A percentile compares a stretch with the other conserved stretches of the same genome.
Evolutionary conservation across 2,329 filamentous ascomycete genomes (phyloP).

Genomic region (Ascochyta koolunga): DNA sequence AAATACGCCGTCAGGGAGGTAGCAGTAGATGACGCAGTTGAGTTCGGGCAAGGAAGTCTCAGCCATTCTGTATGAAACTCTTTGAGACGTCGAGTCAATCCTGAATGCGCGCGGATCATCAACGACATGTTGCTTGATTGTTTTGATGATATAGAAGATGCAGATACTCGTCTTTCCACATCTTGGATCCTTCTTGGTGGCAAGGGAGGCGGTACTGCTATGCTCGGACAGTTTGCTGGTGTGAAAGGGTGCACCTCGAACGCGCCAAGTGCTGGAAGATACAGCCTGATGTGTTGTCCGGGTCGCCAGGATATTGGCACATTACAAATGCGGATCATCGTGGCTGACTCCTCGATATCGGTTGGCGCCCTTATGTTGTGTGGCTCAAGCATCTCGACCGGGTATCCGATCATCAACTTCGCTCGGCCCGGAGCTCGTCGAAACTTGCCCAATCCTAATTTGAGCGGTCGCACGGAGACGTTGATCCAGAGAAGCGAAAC

Average conservation of each 20-base stretch:
- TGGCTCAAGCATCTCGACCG: slow-evolving; percentile 30
- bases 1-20: slow-evolving; percentile 31
- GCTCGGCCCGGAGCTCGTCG: slow-evolving; percentile 16
- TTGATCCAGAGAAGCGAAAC: slow-evolving; percentile 28
- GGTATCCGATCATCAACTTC: slow-evolving; percentile 27
- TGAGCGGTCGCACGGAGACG: slow-evolving; percentile 20
- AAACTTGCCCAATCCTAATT: slow-evolving; percentile 12
- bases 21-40: slow-evolving; percentile 16
- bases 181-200: slow-evolving; percentile 23
- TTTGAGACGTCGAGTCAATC: slow-evolving; percentile 30
- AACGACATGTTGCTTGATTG: slow-evolving; percentile 31
- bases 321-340: slow-evolving; percentile 29
- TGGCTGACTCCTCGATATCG: slow-evolving; percentile 20
- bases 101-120: slow-evolving; percentile 28
- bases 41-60: slow-evolving; percentile 35
- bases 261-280: slow-evolving; percentile 31
- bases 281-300: slow-evolving; percentile 40
- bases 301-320: slow-evolving; percentile 34
- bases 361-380: slow-evolving; percentile 8
- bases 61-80: slow-evolving; percentile 33
- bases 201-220: slow-evolving; percentile 11
- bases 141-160: not conserved
- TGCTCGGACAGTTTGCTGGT: slow-evolving; percentile 33
- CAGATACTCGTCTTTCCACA: slow-evolving; percentile 15
- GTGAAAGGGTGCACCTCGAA: slow-evolving; percentile 40